Evolutionary conservation across 306 rosid species (phyloP).

Genomic region (Cicer cuneatum): DNA sequence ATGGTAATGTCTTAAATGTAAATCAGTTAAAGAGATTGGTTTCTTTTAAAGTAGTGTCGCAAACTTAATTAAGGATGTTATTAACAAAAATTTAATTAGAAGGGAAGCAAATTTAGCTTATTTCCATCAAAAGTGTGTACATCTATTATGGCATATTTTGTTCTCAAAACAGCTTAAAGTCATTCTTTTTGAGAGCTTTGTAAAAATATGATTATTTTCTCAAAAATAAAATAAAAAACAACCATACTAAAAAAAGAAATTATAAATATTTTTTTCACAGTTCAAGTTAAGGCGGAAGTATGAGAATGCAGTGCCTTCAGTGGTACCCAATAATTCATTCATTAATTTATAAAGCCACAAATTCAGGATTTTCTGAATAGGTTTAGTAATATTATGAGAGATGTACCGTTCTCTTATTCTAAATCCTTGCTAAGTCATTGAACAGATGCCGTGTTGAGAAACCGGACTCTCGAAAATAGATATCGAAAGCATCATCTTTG

Average conservation of each 20-base stretch:
- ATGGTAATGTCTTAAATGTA: neutral
- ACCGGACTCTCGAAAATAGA: constrained; percentile 46
- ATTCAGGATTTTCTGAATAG: constrained; percentile 31
- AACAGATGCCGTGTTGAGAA: constrained; percentile 43
- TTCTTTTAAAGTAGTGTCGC: no score
- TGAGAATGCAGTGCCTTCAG: constrained; percentile 10
- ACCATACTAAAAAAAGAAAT: neutral
- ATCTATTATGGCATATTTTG: neutral
- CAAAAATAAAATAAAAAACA: neutral
- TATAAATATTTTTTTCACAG: neutral
- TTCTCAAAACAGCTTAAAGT: neutral
- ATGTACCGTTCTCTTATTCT: constrained; percentile 22
- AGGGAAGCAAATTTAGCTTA: constrained; percentile 7
- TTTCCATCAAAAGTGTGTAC: neutral
- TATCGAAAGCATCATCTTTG: constrained; percentile 42
- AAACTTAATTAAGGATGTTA: no score
- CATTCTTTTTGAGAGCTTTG: neutral
- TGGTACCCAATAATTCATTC: constrained; percentile 14
- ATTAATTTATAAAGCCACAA: constrained; percentile 12
- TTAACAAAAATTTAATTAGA: no score
- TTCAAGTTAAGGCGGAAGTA: constrained; percentile 11
- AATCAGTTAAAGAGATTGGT: neutral
- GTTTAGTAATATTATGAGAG: constrained; percentile 19
- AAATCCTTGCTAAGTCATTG: constrained; percentile 37
- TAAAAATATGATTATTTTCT: neutral